Evolutionary conservation across 768 basidiomycete species (phyloP).

Genomic region (Lactifluus volemus): DNA sequence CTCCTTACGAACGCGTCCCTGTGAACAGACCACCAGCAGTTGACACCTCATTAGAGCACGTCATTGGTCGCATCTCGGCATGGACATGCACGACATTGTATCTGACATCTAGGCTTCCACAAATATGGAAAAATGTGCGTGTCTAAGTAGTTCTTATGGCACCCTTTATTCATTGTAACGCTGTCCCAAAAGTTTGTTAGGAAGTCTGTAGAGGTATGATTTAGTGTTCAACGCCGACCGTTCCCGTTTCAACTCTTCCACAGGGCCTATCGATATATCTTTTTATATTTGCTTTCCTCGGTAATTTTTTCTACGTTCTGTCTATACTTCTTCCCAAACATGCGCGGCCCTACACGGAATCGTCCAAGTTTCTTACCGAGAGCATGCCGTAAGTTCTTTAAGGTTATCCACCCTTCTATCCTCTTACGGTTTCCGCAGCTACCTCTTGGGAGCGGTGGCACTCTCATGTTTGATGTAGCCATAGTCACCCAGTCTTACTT

Average conservation of each 20-base stretch:
- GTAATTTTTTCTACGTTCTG: conserved; percentile 87
- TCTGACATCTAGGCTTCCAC: conserved; percentile 87
- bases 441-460: conserved; percentile 91
- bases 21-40: conserved; percentile 18
- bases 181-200: conserved; percentile 60
- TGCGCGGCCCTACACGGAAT: conserved; percentile 44
- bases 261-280: conserved; percentile 90
- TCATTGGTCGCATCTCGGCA: conserved; percentile 85
- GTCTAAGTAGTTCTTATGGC: neutral
- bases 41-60: conserved; percentile 38
- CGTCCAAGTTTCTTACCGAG: conserved; percentile 63
- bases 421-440: conserved; percentile 37
- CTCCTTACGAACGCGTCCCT: neutral
- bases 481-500: conserved; percentile 82
- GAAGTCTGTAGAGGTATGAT: conserved; percentile 75
- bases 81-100: conserved; percentile 94
- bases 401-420: neutral
- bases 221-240: neutral
- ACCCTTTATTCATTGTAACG: neutral
- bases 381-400: conserved; percentile 65
- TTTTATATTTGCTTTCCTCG: conserved; percentile 89
- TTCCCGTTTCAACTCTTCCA: neutral
- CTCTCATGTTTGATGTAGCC: conserved; percentile 85
- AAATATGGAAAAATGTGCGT: conserved; percentile 98
- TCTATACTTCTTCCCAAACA: conserved; percentile 78